Base-by-base conservation (phyloP, 306 rosid species). In the Benincasa hispida region DNA sequence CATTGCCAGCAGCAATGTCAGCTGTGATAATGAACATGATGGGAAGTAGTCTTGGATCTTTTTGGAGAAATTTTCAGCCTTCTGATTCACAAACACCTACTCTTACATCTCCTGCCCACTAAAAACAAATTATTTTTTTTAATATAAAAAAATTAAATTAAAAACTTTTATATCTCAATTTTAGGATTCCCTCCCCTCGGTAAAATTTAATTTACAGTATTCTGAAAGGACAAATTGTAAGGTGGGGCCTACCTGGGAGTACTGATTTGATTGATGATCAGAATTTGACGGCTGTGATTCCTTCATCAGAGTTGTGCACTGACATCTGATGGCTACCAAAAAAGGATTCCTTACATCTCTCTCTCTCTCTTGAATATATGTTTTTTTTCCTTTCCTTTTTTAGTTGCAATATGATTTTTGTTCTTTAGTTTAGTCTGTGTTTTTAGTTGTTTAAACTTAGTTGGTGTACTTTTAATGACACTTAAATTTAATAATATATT, bases 21-120 rank as follows among this genome's bases (percentile, higher is more conserved):
- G 88, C 85, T 12, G 86, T 85, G 72, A 45, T 85, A 41, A 85
- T 85, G 88, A 85, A 85, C 54, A 76, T 85, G 19, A 85, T 85
- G 86, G 88, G 86, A 1, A 82, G 84, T 62, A 85, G 77, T 74
- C 65, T 85, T 42, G 81, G 82, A 11, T 54, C 70, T 75, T 75
- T 68, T 35, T 85, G 88, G 84, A 77, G 82, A 85, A 42, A 25
- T 8, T 47, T 77, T 41, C 15, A 80, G 24, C 88, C 84, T 66
- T 66, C 76, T 10, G 73, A 68, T 50, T 3, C 51, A 45, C 17
- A 13, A 13, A 13, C 15, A 39, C 11, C 45, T 1, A 39, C 45
- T 39, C 10, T 39, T 39, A 9, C 45, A 2, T 7, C 45, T 32
- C 5, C 35, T 50, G 57, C 57, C 2, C 57, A 19, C 7, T 50